Conservation (phyloP, 2,329 filamentous ascomycete species). For the Nothopassalora personata region DNA sequence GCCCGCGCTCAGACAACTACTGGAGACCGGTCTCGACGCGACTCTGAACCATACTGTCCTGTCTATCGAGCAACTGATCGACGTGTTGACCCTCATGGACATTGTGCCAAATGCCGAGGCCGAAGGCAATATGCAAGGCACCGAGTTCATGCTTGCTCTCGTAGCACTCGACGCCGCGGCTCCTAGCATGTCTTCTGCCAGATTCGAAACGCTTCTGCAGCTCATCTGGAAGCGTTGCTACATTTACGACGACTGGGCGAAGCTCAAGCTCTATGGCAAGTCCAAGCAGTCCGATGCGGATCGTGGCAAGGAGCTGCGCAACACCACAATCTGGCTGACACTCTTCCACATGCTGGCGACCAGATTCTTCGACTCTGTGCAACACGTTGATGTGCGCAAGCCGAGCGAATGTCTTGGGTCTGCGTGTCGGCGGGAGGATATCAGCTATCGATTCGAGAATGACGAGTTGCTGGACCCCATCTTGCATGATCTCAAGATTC, state of each 20-base stretch:
- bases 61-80: constrained; percentile 54
- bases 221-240: constrained; percentile 87
- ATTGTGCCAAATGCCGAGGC: constrained; percentile 38
- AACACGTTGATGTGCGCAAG: constrained; percentile 22
- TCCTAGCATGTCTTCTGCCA: constrained; percentile 48
- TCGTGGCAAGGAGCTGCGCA: constrained; percentile 54
- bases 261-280: constrained; percentile 49
- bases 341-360: constrained; percentile 18
- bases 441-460: constrained; percentile 48
- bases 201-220: constrained; percentile 51
- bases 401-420: constrained; percentile 47
- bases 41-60: constrained; percentile 69
- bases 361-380: constrained; percentile 11
- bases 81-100: constrained; percentile 74
- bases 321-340: constrained; percentile 46
- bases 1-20: constrained; percentile 63
- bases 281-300: constrained; percentile 58
- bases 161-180: constrained; percentile 50
- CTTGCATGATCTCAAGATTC: constrained; percentile 64
- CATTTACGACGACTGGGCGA: constrained; percentile 83
- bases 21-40: constrained; percentile 64
- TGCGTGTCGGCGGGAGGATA: constrained; percentile 51
- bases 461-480: constrained; percentile 62
- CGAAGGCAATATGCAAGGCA: constrained; percentile 46
- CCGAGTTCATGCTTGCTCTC: constrained; percentile 72